A percentile compares a stretch with the other conserved stretches of the same genome.
Evolutionary conservation across 2,329 filamentous ascomycete genomes (phyloP).

Genomic region (Gyromitra esculenta): DNA sequence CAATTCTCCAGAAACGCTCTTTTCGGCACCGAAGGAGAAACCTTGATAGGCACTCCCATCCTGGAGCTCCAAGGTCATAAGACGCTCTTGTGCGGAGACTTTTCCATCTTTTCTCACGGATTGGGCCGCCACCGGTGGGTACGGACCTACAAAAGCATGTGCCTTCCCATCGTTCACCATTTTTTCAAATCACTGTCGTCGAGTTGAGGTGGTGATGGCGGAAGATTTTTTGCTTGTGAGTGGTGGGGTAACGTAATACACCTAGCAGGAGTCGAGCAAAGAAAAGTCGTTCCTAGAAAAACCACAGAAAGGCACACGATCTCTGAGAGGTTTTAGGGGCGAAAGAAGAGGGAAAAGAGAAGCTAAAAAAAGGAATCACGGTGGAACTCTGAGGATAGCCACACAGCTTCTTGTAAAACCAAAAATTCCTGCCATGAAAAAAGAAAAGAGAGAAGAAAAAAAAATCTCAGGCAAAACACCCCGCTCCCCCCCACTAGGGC

Average conservation of each 20-base stretch:
- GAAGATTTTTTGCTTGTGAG: constrained; percentile 23
- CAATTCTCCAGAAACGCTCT: constrained; percentile 93
- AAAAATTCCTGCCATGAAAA: constrained; percentile 25
- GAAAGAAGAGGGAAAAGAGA: neutral
- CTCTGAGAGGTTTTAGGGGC: neutral
- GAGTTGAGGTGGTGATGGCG: neutral
- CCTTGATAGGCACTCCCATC: constrained; percentile 92
- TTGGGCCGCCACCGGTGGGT: constrained; percentile 71
- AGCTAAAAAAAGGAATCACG: constrained; percentile 2
- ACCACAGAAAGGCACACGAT: neutral
- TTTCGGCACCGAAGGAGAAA: constrained; percentile 94
- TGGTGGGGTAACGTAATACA: constrained; percentile 27
- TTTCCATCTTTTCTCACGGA: constrained; percentile 61
- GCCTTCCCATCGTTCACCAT: constrained; percentile 34
- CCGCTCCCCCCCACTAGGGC: constrained; percentile 26
- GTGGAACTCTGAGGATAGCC: constrained; percentile 17
- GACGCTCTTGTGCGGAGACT: constrained; percentile 66
- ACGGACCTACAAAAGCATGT: constrained; percentile 57
- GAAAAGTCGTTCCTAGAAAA: constrained; percentile 2
- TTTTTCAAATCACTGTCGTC: constrained; percentile 19
- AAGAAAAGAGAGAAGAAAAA: constrained; percentile 20
- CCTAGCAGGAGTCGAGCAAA: constrained; percentile 16
- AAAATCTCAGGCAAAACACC: constrained; percentile 29
- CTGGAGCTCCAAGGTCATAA: constrained; percentile 89
- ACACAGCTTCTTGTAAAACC: constrained; percentile 16